phyloP scores from a whole-genome alignment of 257 asterid genomes.

The Echium plantagineum region DNA sequence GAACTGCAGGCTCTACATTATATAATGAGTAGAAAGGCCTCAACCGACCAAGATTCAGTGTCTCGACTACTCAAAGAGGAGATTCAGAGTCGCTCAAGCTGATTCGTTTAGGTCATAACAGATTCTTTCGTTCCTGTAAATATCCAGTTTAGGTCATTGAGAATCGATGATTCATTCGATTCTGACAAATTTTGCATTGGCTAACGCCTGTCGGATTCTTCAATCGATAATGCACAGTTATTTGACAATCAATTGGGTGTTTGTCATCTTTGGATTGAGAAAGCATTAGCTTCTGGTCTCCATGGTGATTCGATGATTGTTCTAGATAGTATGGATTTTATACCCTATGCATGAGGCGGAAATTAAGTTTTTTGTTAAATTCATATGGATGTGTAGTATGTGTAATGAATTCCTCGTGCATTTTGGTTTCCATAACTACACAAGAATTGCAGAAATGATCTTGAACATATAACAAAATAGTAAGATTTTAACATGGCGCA shows the following conservation, averaged over 20 bases:
- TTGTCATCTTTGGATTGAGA: too few relatives aligned
- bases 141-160: constrained; percentile 30
- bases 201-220: constrained; percentile 7
- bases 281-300: too few relatives aligned
- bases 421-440: too few relatives aligned
- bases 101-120: constrained; percentile 13
- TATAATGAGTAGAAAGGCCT: constrained; percentile 27
- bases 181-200: constrained; percentile 18
- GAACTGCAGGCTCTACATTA: constrained; percentile 62
- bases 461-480: too few relatives aligned
- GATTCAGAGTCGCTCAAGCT: constrained; percentile 27
- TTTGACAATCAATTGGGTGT: neutral
- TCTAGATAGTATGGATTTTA: too few relatives aligned
- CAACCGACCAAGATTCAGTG: constrained; percentile 35
- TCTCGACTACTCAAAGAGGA: constrained; percentile 50
- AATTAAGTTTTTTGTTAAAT: too few relatives aligned
- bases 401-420: too few relatives aligned
- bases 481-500: too few relatives aligned
- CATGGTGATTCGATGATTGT: too few relatives aligned
- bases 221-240: neutral
- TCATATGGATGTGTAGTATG: too few relatives aligned
- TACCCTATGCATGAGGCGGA: too few relatives aligned
- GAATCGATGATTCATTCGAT: constrained; percentile 14
- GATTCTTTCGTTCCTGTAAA: constrained; percentile 26
- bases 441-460: too few relatives aligned